Base-by-base conservation (phyloP, 108 stramenopile genomes). In the Schizochytrium sp. region DNA sequence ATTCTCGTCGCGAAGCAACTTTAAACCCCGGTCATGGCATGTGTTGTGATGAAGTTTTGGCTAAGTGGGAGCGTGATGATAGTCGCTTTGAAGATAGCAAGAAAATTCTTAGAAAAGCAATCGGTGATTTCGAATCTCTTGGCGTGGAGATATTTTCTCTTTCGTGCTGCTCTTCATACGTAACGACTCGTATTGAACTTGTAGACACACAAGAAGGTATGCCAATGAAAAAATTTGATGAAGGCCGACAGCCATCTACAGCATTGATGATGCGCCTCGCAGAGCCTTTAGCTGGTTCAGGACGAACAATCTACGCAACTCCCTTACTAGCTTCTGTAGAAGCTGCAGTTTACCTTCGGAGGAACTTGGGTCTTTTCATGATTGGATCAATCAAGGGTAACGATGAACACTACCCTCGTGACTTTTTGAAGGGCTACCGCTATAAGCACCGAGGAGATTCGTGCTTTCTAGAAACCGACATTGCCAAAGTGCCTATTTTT, bases 341-440 rank as follows among this genome's bases (percentile, higher is more conserved):
- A 28, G n/a, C 76, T 5, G 47, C 50, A 2, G 15, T 83, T 0
- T 13, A 49, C 53, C 13, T 83, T 47, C 45, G 47, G 8, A 83
- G 40, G 76, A 69, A 69, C 3, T 55, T 83, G 76, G 76, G 47
- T 53, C 53, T 83, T 53, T 55, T 83, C 28, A 69, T 83, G 50
- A 55, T 83, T 17, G 76, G 76, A n/a, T n/a, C n/a, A 5, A 53
- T 83, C 2, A 55, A 83, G 50, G 12, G 15, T 40, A 8, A 10
- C 10, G 8, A 49, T 0, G 53, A 7, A 17, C 10, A 47, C 76
- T 83, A 55, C 47, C 76, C 76, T 47, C 47, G 10, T 0, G 76
- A 83, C 12, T 83, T 17, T 13, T 0, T 83, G 45, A n/a, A 42
- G 50, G 76, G 28, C 28, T 53, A 83, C 76, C 10, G 55, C 15